Evolutionary conservation across 805 yeast species (phyloP).

Genomic region (Cyberlindnera mississippiensis): DNA sequence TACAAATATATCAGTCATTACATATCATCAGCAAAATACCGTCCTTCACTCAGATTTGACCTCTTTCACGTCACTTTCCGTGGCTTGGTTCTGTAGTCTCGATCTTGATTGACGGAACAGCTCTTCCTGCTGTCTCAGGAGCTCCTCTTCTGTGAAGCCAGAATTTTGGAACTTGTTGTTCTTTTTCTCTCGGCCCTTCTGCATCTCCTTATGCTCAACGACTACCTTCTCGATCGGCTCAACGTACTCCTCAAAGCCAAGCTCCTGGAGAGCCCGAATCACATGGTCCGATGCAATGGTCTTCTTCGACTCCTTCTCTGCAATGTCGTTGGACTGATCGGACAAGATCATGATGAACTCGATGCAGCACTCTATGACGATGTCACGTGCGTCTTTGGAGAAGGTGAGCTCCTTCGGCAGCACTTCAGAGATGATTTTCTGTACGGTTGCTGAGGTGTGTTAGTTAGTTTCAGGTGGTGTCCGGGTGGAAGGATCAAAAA

Average conservation of each 20-base stretch:
- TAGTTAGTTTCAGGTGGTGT: no score
- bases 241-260: constrained; percentile 83
- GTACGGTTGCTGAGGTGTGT: constrained; percentile 96
- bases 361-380: constrained; percentile 92
- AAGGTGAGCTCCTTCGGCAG: constrained; percentile 84
- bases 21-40: no score
- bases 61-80: constrained; percentile 7
- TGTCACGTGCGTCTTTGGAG: constrained; percentile 91
- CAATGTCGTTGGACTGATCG: constrained; percentile 91
- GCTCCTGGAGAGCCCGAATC: constrained; percentile 77
- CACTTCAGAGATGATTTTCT: constrained; percentile 87
- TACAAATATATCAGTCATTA: no score
- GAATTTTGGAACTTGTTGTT: constrained; percentile 91
- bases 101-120: constrained; percentile 76
- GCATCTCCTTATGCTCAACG: constrained; percentile 81
- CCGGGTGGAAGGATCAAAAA: no score
- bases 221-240: constrained; percentile 77
- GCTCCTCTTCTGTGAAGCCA: constrained; percentile 89
- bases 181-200: constrained; percentile 85
- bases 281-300: constrained; percentile 97
- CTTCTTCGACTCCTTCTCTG: constrained; percentile 92
- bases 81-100: constrained; percentile 43
- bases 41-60: neutral
- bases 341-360: constrained; percentile 94
- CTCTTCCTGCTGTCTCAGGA: constrained; percentile 88